phyloP scores from a whole-genome alignment of 2,329 filamentous ascomycete genomes.

The Ophiostoma populinum region DNA sequence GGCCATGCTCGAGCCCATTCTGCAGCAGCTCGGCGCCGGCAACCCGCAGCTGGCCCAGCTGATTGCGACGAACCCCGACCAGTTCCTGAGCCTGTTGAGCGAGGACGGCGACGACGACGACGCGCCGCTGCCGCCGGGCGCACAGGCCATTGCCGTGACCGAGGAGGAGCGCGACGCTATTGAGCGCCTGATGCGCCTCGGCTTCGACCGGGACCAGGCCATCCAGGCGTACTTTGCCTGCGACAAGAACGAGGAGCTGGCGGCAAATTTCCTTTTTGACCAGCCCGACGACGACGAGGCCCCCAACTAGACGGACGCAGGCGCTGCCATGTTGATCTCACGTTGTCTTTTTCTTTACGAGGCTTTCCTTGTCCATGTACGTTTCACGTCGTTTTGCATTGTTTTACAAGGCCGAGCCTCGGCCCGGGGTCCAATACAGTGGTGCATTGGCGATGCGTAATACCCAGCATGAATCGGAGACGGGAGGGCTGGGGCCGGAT shows the following conservation, averaged over 20 bases:
- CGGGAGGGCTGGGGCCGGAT: too few species aligned
- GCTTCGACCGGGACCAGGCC: conserved; percentile 81
- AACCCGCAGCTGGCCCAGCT: conserved; percentile 89
- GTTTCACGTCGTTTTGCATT: too few species aligned
- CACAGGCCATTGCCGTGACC: conserved; percentile 78
- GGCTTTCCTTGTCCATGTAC: too few species aligned
- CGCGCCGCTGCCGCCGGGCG: conserved; percentile 67
- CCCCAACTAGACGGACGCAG: conserved; percentile 6
- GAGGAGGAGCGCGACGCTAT: conserved; percentile 95
- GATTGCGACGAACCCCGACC: conserved; percentile 81
- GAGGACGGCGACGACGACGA: conserved; percentile 70
- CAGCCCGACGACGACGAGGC: conserved; percentile 73
- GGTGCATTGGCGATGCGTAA: too few species aligned
- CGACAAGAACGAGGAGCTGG: conserved; percentile 97
- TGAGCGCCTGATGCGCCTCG: conserved; percentile 75
- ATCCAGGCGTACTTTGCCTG: conserved; percentile 98
- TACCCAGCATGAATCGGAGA: too few species aligned
- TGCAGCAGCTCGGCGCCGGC: conserved; percentile 86
- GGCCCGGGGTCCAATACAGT: too few species aligned
- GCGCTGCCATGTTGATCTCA: too few species aligned
- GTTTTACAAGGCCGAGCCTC: too few species aligned
- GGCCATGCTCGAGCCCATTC: conserved; percentile 94
- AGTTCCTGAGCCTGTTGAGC: conserved; percentile 77
- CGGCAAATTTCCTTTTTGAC: conserved; percentile 95
- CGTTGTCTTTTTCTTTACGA: too few species aligned